Percentiles rank a stretch among this genome's conserved stretches.
Conservation (phyloP, 108 stramenopile species). For the Nitzschia putrida region DNA sequence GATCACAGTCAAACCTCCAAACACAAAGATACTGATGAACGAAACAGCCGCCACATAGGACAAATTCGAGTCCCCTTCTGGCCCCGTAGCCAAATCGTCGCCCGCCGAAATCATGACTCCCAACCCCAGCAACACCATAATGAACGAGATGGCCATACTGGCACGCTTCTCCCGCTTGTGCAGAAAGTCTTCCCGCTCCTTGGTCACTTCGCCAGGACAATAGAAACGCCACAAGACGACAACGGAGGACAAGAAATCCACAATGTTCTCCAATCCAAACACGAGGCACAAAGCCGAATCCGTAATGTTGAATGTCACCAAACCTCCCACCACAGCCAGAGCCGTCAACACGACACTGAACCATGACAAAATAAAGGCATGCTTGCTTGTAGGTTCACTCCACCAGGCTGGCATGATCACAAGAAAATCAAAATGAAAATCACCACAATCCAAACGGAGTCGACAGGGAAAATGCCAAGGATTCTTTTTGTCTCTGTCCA, state of each 20-base stretch:
- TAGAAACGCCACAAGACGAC: conserved; percentile 83
- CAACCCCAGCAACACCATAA: conserved; percentile 64
- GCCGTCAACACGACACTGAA: conserved; percentile 51
- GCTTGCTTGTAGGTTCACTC: conserved; percentile 43
- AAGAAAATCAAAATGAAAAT: too few relatives aligned
- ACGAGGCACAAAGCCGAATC: conserved; percentile 65
- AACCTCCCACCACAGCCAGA: conserved; percentile 53
- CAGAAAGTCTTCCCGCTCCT: conserved; percentile 48
- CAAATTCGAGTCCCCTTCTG: conserved; percentile 38
- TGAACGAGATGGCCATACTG: conserved; percentile 66
- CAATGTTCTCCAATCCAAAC: conserved; percentile 78
- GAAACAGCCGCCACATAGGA: conserved; percentile 45
- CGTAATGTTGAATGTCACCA: conserved; percentile 48
- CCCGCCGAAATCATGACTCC: conserved; percentile 49
- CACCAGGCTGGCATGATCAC: conserved; percentile 21
- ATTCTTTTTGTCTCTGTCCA: too few relatives aligned
- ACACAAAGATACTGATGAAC: conserved; percentile 52
- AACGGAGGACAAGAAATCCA: conserved; percentile 64
- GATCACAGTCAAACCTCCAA: conserved; percentile 60
- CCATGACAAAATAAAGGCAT: conserved; percentile 57
- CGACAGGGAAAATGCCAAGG: too few relatives aligned
- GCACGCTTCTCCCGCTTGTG: conserved; percentile 68
- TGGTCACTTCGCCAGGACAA: conserved; percentile 47
- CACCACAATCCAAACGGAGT: too few relatives aligned
- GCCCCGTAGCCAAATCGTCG: conserved; percentile 49